Percentiles rank a stretch among this genome's conserved stretches.
These are phyloP conservation scores for Scytalidium lignicola DNA, from an alignment of 2,329 filamentous ascomycete species.

Conservation along the genomic window DNA sequence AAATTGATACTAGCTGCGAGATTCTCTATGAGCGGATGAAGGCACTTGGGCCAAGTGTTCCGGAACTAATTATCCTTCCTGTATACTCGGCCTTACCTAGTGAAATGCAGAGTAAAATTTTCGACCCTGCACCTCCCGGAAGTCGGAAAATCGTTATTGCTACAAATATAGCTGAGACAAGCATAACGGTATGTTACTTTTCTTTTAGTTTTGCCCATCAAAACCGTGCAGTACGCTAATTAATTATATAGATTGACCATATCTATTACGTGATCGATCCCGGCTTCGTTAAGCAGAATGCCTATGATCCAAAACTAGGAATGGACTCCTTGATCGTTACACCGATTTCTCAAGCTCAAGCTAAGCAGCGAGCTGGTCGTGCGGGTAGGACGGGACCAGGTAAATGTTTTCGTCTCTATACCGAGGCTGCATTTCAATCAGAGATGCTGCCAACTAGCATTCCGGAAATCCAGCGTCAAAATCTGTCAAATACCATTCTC, in stretches of 20 bases:
- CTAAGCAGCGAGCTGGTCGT: conserved; percentile 87
- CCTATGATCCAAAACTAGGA: conserved; percentile 92
- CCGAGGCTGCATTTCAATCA: conserved; percentile 88
- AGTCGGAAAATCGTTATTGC: conserved; percentile 93
- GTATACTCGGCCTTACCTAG: conserved; percentile 94
- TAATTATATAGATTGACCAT: conserved; percentile 62
- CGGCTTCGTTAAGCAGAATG: conserved; percentile 96
- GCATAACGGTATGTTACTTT: conserved; percentile 57
- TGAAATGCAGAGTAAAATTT: conserved; percentile 91
- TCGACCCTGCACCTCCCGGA: conserved; percentile 84
- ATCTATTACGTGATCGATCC: conserved; percentile 98
- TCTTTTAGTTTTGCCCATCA: too few species aligned
- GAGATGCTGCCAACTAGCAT: conserved; percentile 97
- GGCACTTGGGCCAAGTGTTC: conserved; percentile 81
- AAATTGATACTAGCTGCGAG: conserved; percentile 93
- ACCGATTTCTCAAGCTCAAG: conserved; percentile 94
- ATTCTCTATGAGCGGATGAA: conserved; percentile 96
- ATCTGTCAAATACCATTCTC: conserved; percentile 85
- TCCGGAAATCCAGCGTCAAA: conserved; percentile 93
- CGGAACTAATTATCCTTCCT: conserved; percentile 85
- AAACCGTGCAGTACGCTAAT: neutral
- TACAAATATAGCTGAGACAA: conserved; percentile 97
- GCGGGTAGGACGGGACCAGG: conserved; percentile 92
- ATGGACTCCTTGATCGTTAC: conserved; percentile 97
- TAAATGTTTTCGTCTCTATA: conserved; percentile 94